A percentile compares a stretch with the other conserved stretches of the same genome.
Conservation (phyloP, 441 rosid species). For the Gossypium lobatum region DNA sequence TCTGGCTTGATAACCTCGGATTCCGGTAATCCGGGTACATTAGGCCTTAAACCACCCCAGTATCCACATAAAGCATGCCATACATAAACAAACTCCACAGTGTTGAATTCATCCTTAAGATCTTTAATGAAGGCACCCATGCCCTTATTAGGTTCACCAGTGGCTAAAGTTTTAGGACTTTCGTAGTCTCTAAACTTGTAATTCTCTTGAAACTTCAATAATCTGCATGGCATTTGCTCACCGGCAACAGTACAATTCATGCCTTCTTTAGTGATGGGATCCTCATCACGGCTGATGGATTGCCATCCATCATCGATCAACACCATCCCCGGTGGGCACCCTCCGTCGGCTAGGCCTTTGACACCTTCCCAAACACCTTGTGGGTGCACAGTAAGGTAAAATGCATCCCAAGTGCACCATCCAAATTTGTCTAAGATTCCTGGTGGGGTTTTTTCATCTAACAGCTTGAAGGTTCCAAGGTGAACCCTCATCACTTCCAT, state of each 20-base stretch:
- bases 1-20: slow-evolving; percentile 40
- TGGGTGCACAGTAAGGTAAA: slow-evolving; percentile 71
- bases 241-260: slow-evolving; percentile 66
- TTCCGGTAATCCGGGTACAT: slow-evolving; percentile 55
- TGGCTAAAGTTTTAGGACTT: slow-evolving; percentile 26
- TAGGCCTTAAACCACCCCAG: slow-evolving; percentile 86
- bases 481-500: slow-evolving; percentile 56
- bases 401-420: slow-evolving; percentile 94
- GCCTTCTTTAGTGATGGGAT: slow-evolving; percentile 66
- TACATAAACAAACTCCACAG: slow-evolving; percentile 54
- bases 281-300: slow-evolving; percentile 60
- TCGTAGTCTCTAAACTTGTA: slow-evolving; percentile 67
- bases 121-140: slow-evolving; percentile 73
- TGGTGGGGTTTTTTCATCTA: slow-evolving; percentile 75
- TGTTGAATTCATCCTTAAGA: slow-evolving; percentile 63
- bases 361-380: slow-evolving; percentile 72
- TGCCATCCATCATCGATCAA: slow-evolving; percentile 92
- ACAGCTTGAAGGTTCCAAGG: slow-evolving; percentile 58
- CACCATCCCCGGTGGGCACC: slow-evolving; percentile 87
- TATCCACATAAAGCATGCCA: slow-evolving; percentile 94
- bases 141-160: slow-evolving; percentile 31
- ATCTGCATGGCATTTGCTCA: slow-evolving; percentile 91
- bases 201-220: slow-evolving; percentile 70
- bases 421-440: slow-evolving; percentile 83
- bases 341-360: slow-evolving; percentile 63